phyloP scores from a whole-genome alignment of 306 rosid species.

The Mucuna pruriens region DNA sequence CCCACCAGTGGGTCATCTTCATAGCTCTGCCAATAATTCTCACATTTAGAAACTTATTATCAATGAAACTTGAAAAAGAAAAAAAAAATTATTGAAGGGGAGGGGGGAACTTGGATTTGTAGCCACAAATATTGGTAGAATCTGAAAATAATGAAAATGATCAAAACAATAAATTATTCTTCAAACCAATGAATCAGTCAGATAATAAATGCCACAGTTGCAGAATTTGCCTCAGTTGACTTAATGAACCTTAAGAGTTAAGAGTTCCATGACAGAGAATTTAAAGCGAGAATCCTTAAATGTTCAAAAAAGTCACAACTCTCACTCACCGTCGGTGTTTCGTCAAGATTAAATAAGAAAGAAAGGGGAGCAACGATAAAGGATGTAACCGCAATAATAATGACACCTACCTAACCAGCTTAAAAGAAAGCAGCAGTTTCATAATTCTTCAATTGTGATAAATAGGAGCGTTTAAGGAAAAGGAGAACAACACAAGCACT shows the following conservation, averaged over 20 bases:
- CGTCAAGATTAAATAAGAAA: slow-evolving; percentile 17
- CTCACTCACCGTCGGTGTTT: background rate
- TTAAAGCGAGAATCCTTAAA: background rate
- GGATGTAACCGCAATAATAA: slow-evolving; percentile 27
- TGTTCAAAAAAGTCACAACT: slow-evolving; percentile 18
- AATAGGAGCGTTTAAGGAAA: slow-evolving; percentile 7
- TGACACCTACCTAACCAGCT: slow-evolving; percentile 28
- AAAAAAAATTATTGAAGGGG: background rate
- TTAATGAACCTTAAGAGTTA: background rate
- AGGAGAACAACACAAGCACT: background rate
- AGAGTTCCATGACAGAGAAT: slow-evolving; percentile 6
- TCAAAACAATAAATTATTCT: background rate
- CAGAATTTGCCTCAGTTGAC: slow-evolving; percentile 14
- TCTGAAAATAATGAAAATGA: background rate
- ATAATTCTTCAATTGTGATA: slow-evolving; percentile 5
- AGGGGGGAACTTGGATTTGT: background rate
- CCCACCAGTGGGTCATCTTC: slow-evolving; percentile 74
- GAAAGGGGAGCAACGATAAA: slow-evolving; percentile 4
- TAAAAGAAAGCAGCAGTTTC: slow-evolving; percentile 6
- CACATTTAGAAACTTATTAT: slow-evolving; percentile 38
- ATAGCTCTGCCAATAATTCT: slow-evolving; percentile 69
- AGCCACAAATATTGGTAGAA: slow-evolving; percentile 6
- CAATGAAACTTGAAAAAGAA: background rate
- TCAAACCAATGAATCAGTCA: slow-evolving; percentile 8
- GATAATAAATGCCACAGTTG: slow-evolving; percentile 9